A percentile compares a stretch with the other conserved stretches of the same genome.
Conservation (phyloP, 116 monocot genomes). For the Papilionanthe hybrid region DNA sequence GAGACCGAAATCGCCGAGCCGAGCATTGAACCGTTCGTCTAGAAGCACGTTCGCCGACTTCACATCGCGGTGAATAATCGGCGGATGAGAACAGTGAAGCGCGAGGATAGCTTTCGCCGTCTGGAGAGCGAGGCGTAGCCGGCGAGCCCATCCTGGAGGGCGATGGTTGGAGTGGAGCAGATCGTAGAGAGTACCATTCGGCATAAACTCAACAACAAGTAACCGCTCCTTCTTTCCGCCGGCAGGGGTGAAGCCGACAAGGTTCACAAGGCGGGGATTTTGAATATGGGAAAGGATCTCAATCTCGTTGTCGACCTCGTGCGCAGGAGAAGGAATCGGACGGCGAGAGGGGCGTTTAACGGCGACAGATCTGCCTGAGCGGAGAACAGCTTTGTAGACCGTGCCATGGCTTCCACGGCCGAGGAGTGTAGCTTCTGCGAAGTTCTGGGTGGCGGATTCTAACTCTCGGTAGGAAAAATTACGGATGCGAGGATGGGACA, state of each 20-base stretch:
- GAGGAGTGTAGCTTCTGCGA: conserved; percentile 53
- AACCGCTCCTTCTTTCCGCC: conserved; percentile 14
- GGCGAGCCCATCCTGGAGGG: conserved; percentile 40
- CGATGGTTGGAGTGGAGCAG: conserved; percentile 39
- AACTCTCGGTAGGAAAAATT: conserved; percentile 48
- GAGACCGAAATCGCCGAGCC: conserved; percentile 80
- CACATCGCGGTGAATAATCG: conserved; percentile 75
- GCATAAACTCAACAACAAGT: conserved; percentile 68
- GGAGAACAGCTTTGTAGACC: conserved; percentile 49
- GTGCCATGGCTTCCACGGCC: conserved; percentile 78
- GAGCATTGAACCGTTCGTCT: conserved; percentile 51
- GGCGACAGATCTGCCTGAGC: conserved; percentile 37
- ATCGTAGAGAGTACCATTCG: conserved; percentile 74
- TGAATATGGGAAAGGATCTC: conserved; percentile 47
- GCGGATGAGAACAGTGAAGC: conserved; percentile 47
- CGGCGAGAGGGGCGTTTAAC: conserved; percentile 31
- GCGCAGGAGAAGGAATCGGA: conserved; percentile 7
- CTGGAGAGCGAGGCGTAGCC: conserved; percentile 56
- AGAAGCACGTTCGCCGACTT: conserved; percentile 78
- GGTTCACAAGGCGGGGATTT: conserved; percentile 53
- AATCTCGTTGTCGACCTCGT: conserved; percentile 69
- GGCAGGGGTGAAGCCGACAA: conserved; percentile 47
- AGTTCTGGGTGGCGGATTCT: conserved; percentile 46
- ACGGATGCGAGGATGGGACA: not conserved
- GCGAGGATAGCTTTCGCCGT: conserved; percentile 31